These are phyloP conservation scores for Fusarium musae DNA, from an alignment of 2,329 filamentous ascomycete genomes.

Conservation along the genomic window DNA sequence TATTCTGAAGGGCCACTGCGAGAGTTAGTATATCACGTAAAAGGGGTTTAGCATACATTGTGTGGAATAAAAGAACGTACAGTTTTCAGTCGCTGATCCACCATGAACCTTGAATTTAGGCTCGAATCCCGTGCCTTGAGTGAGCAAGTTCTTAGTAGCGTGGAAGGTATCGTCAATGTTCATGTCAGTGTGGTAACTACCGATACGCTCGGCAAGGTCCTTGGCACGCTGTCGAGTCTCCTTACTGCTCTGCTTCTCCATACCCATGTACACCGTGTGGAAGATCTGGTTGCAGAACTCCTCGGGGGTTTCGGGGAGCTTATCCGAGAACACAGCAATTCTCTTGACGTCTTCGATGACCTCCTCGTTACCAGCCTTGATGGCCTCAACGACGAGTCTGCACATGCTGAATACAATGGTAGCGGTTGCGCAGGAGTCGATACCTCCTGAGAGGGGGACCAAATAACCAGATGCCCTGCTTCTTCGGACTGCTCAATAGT, in stretches of 20 bases:
- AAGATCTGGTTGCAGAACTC: slow-evolving; percentile 61
- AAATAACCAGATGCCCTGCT: slow-evolving; percentile 25
- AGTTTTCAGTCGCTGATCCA: slow-evolving; percentile 61
- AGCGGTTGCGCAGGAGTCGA: slow-evolving; percentile 39
- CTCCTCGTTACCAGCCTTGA: slow-evolving; percentile 31
- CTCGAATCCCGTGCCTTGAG: slow-evolving; percentile 65
- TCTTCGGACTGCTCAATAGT: slow-evolving; percentile 13
- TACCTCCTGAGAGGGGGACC: slow-evolving; percentile 33
- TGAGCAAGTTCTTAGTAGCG: slow-evolving; percentile 63
- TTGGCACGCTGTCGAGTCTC: slow-evolving; percentile 76
- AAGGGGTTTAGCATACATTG: too few relatives aligned
- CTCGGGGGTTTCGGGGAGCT: slow-evolving; percentile 63
- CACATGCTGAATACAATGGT: slow-evolving; percentile 61
- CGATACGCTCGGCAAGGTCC: slow-evolving; percentile 70
- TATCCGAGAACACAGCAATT: slow-evolving; percentile 34
- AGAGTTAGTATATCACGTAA: slow-evolving; percentile 47
- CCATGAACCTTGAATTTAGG: slow-evolving; percentile 65
- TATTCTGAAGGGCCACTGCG: slow-evolving; percentile 21
- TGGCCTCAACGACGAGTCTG: slow-evolving; percentile 55
- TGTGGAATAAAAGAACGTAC: background rate
- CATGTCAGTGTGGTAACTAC: slow-evolving; percentile 76
- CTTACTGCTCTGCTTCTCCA: slow-evolving; percentile 70
- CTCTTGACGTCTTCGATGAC: slow-evolving; percentile 53
- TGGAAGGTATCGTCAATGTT: slow-evolving; percentile 77
- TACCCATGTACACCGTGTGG: slow-evolving; percentile 67